Base-by-base conservation (phyloP, 495 filamentous ascomycete genomes). In the Penicillium paradoxum region DNA sequence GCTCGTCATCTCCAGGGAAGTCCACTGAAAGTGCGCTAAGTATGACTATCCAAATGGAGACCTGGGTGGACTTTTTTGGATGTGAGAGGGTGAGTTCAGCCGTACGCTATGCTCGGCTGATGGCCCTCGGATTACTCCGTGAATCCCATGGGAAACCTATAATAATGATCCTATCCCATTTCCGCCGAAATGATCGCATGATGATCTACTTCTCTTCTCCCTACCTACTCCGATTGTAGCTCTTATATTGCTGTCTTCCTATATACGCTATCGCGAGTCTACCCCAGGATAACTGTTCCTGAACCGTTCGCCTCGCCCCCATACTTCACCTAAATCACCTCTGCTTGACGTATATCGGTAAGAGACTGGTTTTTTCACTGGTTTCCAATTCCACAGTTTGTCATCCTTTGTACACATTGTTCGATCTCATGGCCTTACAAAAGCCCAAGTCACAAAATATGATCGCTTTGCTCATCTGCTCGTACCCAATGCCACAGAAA, bases 71-170 rank as follows among this genome's bases (percentile, higher is more conserved):
- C n/a, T n/a, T 19, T 45, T 25, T 5, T 4, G 41, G n/a, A 48
- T 44, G 49, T 45, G 47, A 46, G 56, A 41, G 32, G 18, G 47
- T 36, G 14, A 29, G 13, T 57, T 57, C 55, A 61, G 57, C 57
- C 49, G 56, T 60, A 51, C 30, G 44, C 43, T 51, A 18, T 42
- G 36, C 45, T 43, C 45, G 55, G 46, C 44, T 38, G 45, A 33
- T 34, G 19, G 55, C 21, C 17, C 45, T 54, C 36, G 37, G 45
- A 45, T 53, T 50, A 48, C 51, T 34, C 55, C 37, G 42, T 30
- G 38, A 25, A 43, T 25, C 21, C 33, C 33, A 49, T 17, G 37
- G 48, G 25, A 54, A 40, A 11, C 11, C 33, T 60, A 56, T 56
- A 60, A 57, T 46, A 11, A 51, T 43, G 25, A 5, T 43, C 18